Conservation (phyloP, 2,329 filamentous ascomycete species). For the Aspergillus japonicus region DNA sequence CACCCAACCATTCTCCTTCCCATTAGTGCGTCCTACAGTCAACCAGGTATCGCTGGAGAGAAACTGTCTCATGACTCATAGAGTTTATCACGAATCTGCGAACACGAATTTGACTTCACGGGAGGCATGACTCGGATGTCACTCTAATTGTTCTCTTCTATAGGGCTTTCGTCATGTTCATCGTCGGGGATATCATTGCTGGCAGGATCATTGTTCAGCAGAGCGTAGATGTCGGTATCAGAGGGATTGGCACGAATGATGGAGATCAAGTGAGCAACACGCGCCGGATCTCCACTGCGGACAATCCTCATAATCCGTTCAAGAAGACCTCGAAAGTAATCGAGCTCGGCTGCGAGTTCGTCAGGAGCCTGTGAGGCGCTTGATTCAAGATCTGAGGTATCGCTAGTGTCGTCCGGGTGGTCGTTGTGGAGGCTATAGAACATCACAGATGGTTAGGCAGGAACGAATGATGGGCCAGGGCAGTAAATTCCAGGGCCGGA, state of each 20-base stretch:
- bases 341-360: slow-evolving; percentile 9
- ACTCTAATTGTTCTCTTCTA: neutral
- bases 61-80: neutral
- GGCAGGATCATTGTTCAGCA: slow-evolving; percentile 16
- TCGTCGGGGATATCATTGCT: neutral
- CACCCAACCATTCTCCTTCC: neutral
- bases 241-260: slow-evolving; percentile 32
- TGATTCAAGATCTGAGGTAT: slow-evolving; percentile 4
- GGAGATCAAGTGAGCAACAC: slow-evolving; percentile 24
- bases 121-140: neutral
- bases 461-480: neutral
- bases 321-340: slow-evolving; percentile 29
- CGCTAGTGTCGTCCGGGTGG: slow-evolving; percentile 9
- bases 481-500: neutral
- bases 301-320: slow-evolving; percentile 26
- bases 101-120: neutral
- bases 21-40: neutral
- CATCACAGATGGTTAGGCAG: slow-evolving; percentile 1
- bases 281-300: slow-evolving; percentile 22
- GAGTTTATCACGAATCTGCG: neutral
- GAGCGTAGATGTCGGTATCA: slow-evolving; percentile 24
- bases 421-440: slow-evolving; percentile 8
- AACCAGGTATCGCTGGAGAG: neutral
- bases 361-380: slow-evolving; percentile 1
- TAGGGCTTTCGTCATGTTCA: neutral